Evolutionary conservation across 2,329 filamentous ascomycete genomes (phyloP).

Genomic region (Aspergillus hortae): DNA sequence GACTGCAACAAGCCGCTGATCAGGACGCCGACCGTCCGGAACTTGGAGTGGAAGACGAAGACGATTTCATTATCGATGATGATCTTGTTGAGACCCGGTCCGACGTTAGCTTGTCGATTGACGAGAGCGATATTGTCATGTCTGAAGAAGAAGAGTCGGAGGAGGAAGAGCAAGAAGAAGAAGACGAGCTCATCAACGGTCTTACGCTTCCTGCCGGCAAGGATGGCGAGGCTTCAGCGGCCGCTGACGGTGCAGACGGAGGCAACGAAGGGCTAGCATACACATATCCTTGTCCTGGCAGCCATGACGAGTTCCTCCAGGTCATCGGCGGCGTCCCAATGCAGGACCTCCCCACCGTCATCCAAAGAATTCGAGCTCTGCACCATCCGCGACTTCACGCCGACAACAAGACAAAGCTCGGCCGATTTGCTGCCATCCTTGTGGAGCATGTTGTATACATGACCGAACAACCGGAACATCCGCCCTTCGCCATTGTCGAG

Average conservation of each 20-base stretch:
- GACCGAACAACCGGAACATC: slow-evolving; percentile 46
- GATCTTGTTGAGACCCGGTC: slow-evolving; percentile 81
- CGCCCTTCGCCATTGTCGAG: slow-evolving; percentile 69
- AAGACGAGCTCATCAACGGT: slow-evolving; percentile 71
- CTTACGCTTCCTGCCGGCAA: slow-evolving; percentile 46
- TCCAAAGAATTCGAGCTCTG: slow-evolving; percentile 87
- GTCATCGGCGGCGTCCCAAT: slow-evolving; percentile 60
- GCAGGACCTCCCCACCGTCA: slow-evolving; percentile 68
- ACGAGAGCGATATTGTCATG: slow-evolving; percentile 42
- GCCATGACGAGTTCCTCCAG: slow-evolving; percentile 68
- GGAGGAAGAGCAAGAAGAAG: slow-evolving; percentile 51
- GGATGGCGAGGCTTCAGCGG: slow-evolving; percentile 19
- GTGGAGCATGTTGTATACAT: slow-evolving; percentile 58
- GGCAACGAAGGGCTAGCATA: slow-evolving; percentile 62
- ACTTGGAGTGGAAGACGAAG: slow-evolving; percentile 82
- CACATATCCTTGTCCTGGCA: slow-evolving; percentile 81
- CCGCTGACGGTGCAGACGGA: slow-evolving; percentile 43
- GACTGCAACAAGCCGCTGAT: slow-evolving; percentile 52
- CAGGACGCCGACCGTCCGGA: slow-evolving; percentile 37
- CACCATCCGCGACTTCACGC: slow-evolving; percentile 83
- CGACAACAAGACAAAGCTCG: slow-evolving; percentile 80
- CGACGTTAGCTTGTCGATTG: slow-evolving; percentile 41
- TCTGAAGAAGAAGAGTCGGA: slow-evolving; percentile 48
- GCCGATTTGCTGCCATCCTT: slow-evolving; percentile 48
- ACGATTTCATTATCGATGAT: slow-evolving; percentile 88